A percentile compares a stretch with the other conserved stretches of the same genome.
Conservation (phyloP, 352 stramenopile species). For the Phytophthora chlamydospora region DNA sequence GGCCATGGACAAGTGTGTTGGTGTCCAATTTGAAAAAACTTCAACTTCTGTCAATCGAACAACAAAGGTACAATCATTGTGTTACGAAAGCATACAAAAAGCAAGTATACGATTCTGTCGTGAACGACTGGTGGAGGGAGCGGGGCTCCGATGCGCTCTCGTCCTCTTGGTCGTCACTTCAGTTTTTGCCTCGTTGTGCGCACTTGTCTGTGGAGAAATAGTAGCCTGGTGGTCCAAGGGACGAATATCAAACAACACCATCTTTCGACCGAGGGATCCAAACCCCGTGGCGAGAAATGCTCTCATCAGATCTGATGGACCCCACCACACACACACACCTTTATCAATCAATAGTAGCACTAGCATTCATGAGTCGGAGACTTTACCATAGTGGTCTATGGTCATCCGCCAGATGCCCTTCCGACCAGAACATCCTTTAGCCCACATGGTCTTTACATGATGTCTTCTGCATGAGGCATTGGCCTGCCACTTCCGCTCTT, state of each 20-base stretch:
- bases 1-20: too few species aligned
- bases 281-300: constrained; percentile 41
- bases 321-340: constrained; percentile 8
- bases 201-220: not conserved
- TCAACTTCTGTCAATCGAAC: too few species aligned
- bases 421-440: constrained; percentile 6
- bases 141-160: too few species aligned
- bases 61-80: too few species aligned
- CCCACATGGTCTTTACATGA: constrained; percentile 3
- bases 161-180: not conserved
- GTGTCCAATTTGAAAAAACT: too few species aligned
- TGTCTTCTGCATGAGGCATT: not conserved
- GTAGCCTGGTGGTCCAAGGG: constrained; percentile 25
- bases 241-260: constrained; percentile 48
- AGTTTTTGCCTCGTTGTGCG: not conserved
- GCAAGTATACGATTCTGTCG: too few species aligned
- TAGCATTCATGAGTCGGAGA: too few species aligned
- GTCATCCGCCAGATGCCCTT: constrained; percentile 17
- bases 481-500: not conserved
- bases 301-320: constrained; percentile 53
- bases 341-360: too few species aligned
- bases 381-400: too few species aligned
- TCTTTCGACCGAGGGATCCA: constrained; percentile 54
- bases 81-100: too few species aligned
- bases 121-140: too few species aligned